phyloP scores from a whole-genome alignment of 179 eudicot species.

The Gypsophila paniculata region DNA sequence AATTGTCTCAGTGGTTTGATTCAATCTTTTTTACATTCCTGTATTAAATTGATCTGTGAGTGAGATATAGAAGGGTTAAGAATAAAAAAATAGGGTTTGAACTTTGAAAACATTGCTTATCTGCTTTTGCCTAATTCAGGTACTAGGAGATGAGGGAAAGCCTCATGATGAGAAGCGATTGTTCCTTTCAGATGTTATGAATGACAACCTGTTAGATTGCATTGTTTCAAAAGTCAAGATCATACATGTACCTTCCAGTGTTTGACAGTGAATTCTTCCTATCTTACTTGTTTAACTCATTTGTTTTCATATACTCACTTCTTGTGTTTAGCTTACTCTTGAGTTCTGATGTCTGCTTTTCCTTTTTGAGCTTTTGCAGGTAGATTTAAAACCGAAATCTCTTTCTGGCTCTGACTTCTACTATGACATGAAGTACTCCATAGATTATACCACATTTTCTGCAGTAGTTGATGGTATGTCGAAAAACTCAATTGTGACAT shows the following conservation, averaged over 20 bases:
- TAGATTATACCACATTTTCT: conserved; percentile 49
- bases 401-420: conserved; percentile 45
- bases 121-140: conserved; percentile 31
- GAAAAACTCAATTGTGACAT: conserved; percentile 14
- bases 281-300: conserved; percentile 1
- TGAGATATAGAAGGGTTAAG: neutral
- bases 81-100: neutral
- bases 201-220: conserved; percentile 52
- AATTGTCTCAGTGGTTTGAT: conserved; percentile 7
- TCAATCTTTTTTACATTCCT: neutral
- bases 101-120: neutral
- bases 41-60: neutral
- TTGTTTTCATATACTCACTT: conserved; percentile 13
- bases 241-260: conserved; percentile 36
- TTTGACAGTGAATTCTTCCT: conserved; percentile 21
- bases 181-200: conserved; percentile 45
- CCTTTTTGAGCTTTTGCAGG: conserved; percentile 27
- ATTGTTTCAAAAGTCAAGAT: conserved; percentile 45
- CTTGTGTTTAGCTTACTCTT: neutral
- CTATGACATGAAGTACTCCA: conserved; percentile 49
- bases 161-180: conserved; percentile 42
- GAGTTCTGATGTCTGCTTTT: conserved; percentile 4
- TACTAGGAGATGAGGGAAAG: conserved; percentile 37
- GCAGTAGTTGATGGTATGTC: conserved; percentile 40
- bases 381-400: conserved; percentile 37